phyloP scores from a whole-genome alignment of 2,329 filamentous ascomycete genomes.

The Claviceps fusiformis region DNA sequence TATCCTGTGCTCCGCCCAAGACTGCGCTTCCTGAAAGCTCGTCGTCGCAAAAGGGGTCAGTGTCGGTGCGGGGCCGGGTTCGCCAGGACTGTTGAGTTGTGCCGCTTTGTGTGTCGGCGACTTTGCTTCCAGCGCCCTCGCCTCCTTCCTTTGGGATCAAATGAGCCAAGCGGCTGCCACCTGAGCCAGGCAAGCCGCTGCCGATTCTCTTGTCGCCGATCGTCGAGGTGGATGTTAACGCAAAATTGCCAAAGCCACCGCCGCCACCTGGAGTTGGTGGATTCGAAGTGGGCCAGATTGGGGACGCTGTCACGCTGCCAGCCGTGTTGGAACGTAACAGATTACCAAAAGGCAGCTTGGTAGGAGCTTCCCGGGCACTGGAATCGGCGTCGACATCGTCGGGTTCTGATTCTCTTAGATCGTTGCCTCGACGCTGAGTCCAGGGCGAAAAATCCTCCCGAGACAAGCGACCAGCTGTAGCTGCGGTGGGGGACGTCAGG shows the following conservation, averaged over 20 bases:
- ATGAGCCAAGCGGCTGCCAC: constrained; percentile 77
- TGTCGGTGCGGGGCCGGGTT: constrained; percentile 52
- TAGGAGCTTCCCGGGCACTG: constrained; percentile 17
- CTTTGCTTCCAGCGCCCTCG: constrained; percentile 45
- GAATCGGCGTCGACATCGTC: constrained; percentile 32
- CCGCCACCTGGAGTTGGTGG: constrained; percentile 52
- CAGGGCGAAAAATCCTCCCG: constrained; percentile 50
- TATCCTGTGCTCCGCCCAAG: constrained; percentile 62
- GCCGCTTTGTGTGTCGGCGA: constrained; percentile 32
- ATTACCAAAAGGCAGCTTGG: constrained; percentile 27
- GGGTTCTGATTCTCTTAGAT: constrained; percentile 42
- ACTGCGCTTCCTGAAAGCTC: constrained; percentile 54
- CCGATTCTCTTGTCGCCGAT: constrained; percentile 63
- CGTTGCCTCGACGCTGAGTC: constrained; percentile 39
- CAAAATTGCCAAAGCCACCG: constrained; percentile 83
- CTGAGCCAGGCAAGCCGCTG: constrained; percentile 50
- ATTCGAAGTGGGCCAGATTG: constrained; percentile 32
- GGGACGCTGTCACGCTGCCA: constrained; percentile 30
- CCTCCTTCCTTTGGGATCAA: constrained; percentile 65
- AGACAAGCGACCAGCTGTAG: constrained; percentile 39
- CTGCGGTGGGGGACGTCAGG: constrained; percentile 46
- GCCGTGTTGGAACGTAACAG: constrained; percentile 42
- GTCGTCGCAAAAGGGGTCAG: constrained; percentile 63
- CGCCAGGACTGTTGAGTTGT: constrained; percentile 39
- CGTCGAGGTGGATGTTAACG: constrained; percentile 44